These are phyloP conservation scores for Chytridiales sp. DNA, from an alignment of 371 early-diverging fungal species.

Conservation along the genomic window DNA sequence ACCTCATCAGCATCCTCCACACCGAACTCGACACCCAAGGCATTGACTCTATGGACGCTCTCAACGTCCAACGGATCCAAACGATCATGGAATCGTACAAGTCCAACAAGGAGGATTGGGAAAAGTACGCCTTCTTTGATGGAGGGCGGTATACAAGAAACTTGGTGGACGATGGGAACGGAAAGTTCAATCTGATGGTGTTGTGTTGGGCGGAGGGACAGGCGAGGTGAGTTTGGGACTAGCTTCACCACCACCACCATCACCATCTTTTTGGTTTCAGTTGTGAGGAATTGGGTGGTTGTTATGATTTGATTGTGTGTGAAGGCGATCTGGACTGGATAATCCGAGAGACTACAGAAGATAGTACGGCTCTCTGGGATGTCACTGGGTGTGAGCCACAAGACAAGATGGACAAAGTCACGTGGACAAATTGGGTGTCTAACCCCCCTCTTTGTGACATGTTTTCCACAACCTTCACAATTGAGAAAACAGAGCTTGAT, in stretches of 20 bases:
- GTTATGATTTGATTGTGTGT: too few species aligned
- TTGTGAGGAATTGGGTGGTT: not conserved
- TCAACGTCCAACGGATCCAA: constrained; percentile 61
- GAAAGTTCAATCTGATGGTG: constrained; percentile 88
- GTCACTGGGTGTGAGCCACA: not conserved
- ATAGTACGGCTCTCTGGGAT: not conserved
- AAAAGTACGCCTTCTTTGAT: constrained; percentile 75
- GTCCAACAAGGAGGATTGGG: constrained; percentile 72
- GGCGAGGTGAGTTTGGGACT: constrained; percentile 53
- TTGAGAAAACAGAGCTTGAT: too few species aligned
- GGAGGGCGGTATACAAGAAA: constrained; percentile 54
- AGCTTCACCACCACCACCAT: too few species aligned
- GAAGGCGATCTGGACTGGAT: not conserved
- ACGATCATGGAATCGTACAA: constrained; percentile 64
- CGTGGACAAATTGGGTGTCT: too few species aligned
- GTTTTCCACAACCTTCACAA: not conserved
- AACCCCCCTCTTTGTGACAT: too few species aligned
- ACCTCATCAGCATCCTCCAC: constrained; percentile 51
- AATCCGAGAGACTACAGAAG: not conserved
- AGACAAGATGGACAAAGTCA: too few species aligned
- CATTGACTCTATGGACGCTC: constrained; percentile 57
- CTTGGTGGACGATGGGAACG: constrained; percentile 89
- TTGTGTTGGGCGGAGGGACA: constrained; percentile 85
- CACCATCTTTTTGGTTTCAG: constrained; percentile 6
- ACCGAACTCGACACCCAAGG: constrained; percentile 52